phyloP scores from a whole-genome alignment of 495 filamentous ascomycete species.

The Aspergillus baeticus region DNA sequence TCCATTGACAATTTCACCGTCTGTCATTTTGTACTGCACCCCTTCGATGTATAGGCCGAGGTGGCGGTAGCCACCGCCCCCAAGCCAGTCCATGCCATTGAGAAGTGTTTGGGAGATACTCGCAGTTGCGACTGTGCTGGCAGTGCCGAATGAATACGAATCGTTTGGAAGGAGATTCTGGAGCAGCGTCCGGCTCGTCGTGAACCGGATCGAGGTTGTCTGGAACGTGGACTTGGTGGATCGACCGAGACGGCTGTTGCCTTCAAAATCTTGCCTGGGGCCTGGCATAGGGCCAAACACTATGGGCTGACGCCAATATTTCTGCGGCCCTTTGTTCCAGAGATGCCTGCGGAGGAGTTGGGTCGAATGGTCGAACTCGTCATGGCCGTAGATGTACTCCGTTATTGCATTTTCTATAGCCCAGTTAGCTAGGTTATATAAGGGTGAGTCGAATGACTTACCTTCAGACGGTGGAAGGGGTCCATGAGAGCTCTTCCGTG shows the following conservation, averaged over 20 bases:
- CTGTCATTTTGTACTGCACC: slow-evolving; percentile 50
- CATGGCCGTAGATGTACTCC: slow-evolving; percentile 58
- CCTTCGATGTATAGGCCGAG: slow-evolving; percentile 58
- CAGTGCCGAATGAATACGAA: slow-evolving; percentile 43
- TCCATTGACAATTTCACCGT: slow-evolving; percentile 46
- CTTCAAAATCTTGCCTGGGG: slow-evolving; percentile 42
- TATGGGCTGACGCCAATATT: slow-evolving; percentile 53
- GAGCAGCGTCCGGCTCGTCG: slow-evolving; percentile 55
- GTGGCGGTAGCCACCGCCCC: slow-evolving; percentile 53
- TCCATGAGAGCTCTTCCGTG: slow-evolving; percentile 28
- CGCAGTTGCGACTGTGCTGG: slow-evolving; percentile 50
- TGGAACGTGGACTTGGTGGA: slow-evolving; percentile 41
- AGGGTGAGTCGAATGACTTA: background rate
- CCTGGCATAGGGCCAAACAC: slow-evolving; percentile 57
- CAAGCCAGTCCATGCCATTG: slow-evolving; percentile 54
- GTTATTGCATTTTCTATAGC: slow-evolving; percentile 46
- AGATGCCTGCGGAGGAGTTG: slow-evolving; percentile 47
- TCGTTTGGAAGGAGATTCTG: slow-evolving; percentile 52
- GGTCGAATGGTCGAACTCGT: slow-evolving; percentile 55
- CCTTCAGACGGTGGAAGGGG: slow-evolving; percentile 20
- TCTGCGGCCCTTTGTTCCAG: slow-evolving; percentile 38
- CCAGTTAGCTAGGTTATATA: background rate
- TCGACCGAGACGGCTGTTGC: slow-evolving; percentile 22
- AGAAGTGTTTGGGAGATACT: slow-evolving; percentile 49
- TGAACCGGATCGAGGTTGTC: slow-evolving; percentile 56